Evolutionary conservation across 129 eudicot genomes (phyloP).

Genomic region (Centella asiatica): DNA sequence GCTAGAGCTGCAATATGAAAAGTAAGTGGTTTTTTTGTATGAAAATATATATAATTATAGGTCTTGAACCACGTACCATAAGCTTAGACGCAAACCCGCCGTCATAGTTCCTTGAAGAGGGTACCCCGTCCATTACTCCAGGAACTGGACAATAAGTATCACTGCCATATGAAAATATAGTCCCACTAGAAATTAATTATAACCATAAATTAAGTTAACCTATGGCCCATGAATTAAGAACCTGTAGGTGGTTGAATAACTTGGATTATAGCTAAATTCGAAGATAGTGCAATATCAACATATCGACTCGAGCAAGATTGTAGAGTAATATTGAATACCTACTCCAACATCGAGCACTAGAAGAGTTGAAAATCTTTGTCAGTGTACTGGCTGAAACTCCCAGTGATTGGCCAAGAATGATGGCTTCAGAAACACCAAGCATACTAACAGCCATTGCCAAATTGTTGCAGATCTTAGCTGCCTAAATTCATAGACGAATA

Average conservation of each 20-base stretch:
- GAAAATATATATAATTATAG: no score
- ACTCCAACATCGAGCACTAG: constrained; percentile 96
- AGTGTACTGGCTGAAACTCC: constrained; percentile 66
- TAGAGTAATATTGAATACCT: constrained; percentile 34
- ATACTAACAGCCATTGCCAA: constrained; percentile 89
- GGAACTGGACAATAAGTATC: constrained; percentile 95
- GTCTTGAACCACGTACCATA: constrained; percentile 46
- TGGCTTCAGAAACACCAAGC: constrained; percentile 89
- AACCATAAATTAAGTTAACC: background rate
- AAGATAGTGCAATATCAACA: background rate
- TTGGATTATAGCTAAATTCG: background rate
- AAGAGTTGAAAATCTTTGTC: constrained; percentile 72
- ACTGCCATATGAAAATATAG: constrained; percentile 28
- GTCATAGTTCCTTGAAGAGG: constrained; percentile 73
- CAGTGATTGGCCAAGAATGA: constrained; percentile 78
- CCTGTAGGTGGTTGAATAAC: background rate
- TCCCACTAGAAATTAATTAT: background rate
- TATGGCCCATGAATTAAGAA: background rate
- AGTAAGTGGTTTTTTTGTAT: no score
- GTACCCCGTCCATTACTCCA: constrained; percentile 94
- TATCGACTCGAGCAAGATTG: background rate
- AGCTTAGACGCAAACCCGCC: constrained; percentile 84
- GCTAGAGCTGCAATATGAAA: no score
- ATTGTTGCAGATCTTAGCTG: constrained; percentile 94
- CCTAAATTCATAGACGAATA: constrained; percentile 28